Base-by-base conservation (phyloP, 2,329 filamentous ascomycete species). In the Fusarium equiseti region DNA sequence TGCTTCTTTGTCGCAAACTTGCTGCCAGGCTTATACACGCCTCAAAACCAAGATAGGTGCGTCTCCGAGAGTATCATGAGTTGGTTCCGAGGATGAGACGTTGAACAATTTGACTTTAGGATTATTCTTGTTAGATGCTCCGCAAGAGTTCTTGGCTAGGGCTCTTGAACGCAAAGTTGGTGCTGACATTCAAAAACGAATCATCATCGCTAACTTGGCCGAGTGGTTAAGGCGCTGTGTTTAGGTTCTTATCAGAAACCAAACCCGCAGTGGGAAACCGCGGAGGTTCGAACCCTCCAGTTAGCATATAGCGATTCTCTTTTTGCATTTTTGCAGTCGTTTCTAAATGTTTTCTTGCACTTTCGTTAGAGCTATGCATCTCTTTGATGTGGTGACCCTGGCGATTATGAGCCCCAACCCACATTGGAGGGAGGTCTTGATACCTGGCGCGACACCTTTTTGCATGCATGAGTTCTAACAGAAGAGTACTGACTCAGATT, bases 141-240 rank as follows among this genome's bases (percentile, higher is more conserved):
- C 3, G 3, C 18, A 18, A 12, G 9, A 18, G 7, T 2, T 11
- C 0, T 2, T 0, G 1, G 0, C 6, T 3, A 20, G n/a, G 8
- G 11, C 43, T 5, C 48, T 42, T 53, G 13, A 0, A 0, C 0
- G 5, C 2, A 11, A 2, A 38, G 6, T n/a, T 15, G 16, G 3
- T 6, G 3, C 0, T 18, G 15, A 8, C n/a, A 32, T 5, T 18
- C 20, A 53, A 42, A 10, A n/a, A 44, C 9, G 51, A 68, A 68
- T 63, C 57, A 69, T 62, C 61, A 54, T 66, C 62, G 68, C 68
- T 71, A 72, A 72, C 68, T 71, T 71, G 68, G 68, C 68, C 68
- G 68, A 71, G 68, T 72, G 68, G 68, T 71, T 71, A 71, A 71
- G 68, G 68, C 68, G 68, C 68, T 71, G 68, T 71, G 68, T 71